Evolutionary conservation across 176 grass and related monocot genomes (phyloP).

Genomic region (Urochloa ruziziensis): DNA sequence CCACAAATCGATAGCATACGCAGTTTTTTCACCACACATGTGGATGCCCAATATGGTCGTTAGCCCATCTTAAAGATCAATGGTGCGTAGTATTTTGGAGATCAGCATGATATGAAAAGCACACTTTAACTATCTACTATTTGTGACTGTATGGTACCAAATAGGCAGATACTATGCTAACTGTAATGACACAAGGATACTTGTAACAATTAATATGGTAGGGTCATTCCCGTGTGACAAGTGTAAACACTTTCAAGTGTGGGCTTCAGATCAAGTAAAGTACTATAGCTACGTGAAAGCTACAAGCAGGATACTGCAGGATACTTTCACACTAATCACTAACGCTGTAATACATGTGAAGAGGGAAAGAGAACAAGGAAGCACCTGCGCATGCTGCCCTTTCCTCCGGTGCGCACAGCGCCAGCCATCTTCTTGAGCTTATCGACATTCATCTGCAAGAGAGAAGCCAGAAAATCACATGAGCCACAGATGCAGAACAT

Average conservation of each 20-base stretch:
- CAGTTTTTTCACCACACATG: background rate
- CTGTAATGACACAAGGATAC: background rate
- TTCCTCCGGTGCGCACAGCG: conserved; percentile 71
- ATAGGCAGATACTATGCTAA: background rate
- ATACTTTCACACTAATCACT: background rate
- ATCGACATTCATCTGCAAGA: conserved; percentile 60
- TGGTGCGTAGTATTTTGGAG: background rate
- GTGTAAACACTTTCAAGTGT: background rate
- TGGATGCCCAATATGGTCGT: background rate
- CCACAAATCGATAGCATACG: background rate
- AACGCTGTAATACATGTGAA: background rate
- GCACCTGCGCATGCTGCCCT: conserved; percentile 73
- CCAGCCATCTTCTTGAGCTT: conserved; percentile 79
- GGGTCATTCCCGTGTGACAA: background rate
- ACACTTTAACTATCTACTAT: background rate
- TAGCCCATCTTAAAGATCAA: background rate
- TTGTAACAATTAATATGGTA: background rate
- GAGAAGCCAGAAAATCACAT: background rate
- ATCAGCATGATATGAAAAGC: background rate
- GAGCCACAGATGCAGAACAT: background rate
- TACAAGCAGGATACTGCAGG: background rate
- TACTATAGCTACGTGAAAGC: background rate
- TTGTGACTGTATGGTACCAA: background rate
- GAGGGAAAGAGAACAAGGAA: background rate
- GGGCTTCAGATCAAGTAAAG: background rate